Conservation (phyloP, 768 basidiomycete species). For the Cystofilobasidium bisporidii region DNA sequence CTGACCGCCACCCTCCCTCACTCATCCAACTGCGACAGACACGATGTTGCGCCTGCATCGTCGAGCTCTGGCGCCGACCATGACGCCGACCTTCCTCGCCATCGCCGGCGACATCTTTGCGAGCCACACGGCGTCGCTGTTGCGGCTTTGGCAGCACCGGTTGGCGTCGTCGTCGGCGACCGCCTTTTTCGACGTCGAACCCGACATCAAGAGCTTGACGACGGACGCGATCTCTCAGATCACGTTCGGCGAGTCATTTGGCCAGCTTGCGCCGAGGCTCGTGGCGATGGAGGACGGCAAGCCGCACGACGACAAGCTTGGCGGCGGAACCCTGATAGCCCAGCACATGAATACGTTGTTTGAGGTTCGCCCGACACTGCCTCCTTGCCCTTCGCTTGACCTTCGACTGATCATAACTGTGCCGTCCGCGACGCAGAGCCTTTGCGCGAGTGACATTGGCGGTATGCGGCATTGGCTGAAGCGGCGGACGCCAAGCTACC, state of each 20-base stretch:
- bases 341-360: conserved; percentile 9
- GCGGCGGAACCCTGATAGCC: background rate
- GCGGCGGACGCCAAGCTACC: conserved; percentile 6
- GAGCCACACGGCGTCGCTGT: background rate
- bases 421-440: background rate
- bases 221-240: conserved; percentile 1
- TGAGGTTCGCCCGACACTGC: background rate
- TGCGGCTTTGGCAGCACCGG: conserved; percentile 5
- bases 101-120: conserved; percentile 9
- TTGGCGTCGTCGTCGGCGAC: background rate
- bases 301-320: background rate
- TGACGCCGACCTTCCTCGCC: conserved; percentile 5
- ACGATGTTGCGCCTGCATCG: conserved; percentile 6
- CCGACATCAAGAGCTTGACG: no score
- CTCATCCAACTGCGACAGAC: no score
- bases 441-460: background rate
- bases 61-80: conserved; percentile 19
- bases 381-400: background rate
- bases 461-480: background rate
- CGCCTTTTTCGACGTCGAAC: no score
- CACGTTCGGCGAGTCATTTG: conserved; percentile 14
- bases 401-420: background rate
- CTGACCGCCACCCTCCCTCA: background rate
- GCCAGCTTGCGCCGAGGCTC: background rate
- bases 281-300: background rate